phyloP scores from a whole-genome alignment of 2,329 filamentous ascomycete genomes.

The Pestalotiopsis sp. region DNA sequence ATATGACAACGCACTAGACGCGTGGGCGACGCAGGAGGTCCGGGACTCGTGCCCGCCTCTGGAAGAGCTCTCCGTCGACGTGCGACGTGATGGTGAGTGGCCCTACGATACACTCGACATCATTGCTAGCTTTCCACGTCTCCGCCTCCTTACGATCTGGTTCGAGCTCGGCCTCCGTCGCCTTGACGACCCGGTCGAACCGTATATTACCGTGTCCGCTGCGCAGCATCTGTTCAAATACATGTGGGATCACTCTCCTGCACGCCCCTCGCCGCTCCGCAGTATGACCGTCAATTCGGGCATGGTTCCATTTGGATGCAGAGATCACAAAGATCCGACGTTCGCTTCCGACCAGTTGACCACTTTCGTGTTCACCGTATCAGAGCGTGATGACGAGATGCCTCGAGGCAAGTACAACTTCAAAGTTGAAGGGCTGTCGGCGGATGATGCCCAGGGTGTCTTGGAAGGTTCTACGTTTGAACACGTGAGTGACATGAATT shows the following conservation, averaged over 20 bases:
- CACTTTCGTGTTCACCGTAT: slow-evolving; percentile 11
- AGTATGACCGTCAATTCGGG: slow-evolving; percentile 10
- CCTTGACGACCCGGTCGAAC: neutral
- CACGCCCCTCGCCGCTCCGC: neutral
- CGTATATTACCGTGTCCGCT: slow-evolving; percentile 12
- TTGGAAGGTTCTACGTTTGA: neutral
- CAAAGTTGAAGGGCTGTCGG: neutral
- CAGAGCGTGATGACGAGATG: slow-evolving; percentile 33
- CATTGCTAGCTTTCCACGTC: slow-evolving; percentile 11
- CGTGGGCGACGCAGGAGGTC: slow-evolving; percentile 1
- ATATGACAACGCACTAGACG: neutral
- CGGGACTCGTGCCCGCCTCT: slow-evolving; percentile 13
- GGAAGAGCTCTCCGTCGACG: slow-evolving; percentile 12
- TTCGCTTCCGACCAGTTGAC: slow-evolving; percentile 1
- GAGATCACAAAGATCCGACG: slow-evolving; percentile 1
- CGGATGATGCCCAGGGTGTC: neutral
- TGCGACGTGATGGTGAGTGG: slow-evolving; percentile 11
- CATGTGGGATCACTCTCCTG: neutral
- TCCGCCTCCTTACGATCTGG: slow-evolving; percentile 12
- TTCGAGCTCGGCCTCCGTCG: slow-evolving; percentile 14
- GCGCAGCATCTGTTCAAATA: slow-evolving; percentile 6
- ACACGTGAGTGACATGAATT: no score
- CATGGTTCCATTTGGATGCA: neutral
- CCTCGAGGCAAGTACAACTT: slow-evolving; percentile 34
- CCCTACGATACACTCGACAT: slow-evolving; percentile 13